Base-by-base conservation (phyloP, 306 rosid genomes). In the cucumber (Cucumis sativus) region DNA sequence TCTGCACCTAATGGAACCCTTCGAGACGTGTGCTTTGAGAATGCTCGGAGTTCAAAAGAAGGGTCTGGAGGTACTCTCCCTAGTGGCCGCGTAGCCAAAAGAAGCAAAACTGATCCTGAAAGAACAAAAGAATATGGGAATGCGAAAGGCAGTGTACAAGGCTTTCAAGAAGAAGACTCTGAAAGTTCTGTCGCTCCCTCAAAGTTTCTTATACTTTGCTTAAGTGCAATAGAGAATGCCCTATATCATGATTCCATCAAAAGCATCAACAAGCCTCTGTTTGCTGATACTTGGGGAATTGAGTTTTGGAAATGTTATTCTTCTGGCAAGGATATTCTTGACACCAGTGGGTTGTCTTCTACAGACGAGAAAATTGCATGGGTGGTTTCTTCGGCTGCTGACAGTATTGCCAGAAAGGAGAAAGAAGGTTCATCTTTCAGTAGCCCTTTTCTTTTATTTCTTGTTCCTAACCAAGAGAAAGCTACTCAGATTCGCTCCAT, bases 391-490 rank as follows among this genome's bases (percentile, higher is more conserved):
- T 72, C 82, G 57, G 91, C 93, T 39, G 97, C 97, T 40, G 97
- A 92, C 83, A 84, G 88, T 18, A 87, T 89, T 80, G 90, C 91
- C 62, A 89, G 89, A 81, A 92, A 90, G 80, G 97, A 95, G 83
- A 88, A 86, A 86, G 88, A 92, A 86, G 92, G 87, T 71, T 35
- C 75, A 80, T 81, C 96, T n/a, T 81, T 85, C 56, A 18, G 82
- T 51, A 84, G 85, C 72, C 99, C 99, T 7, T 92, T 84, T 87
- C 97, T 95, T 77, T 85, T 95, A 82, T 90, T 85, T 83, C 86
- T 95, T 76, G 97, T 92, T 16, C 90, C 97, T 74, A 88, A 93
- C 78, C 90, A 87, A 82, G 95, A 89, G 79, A 90, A 90, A 84
- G 95, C 97, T 43, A 67, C 63, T 30, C 84, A 90, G 96, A 88